Conservation (phyloP, 1,284 basidiomycete genomes). For the Vanrija sp. region DNA sequence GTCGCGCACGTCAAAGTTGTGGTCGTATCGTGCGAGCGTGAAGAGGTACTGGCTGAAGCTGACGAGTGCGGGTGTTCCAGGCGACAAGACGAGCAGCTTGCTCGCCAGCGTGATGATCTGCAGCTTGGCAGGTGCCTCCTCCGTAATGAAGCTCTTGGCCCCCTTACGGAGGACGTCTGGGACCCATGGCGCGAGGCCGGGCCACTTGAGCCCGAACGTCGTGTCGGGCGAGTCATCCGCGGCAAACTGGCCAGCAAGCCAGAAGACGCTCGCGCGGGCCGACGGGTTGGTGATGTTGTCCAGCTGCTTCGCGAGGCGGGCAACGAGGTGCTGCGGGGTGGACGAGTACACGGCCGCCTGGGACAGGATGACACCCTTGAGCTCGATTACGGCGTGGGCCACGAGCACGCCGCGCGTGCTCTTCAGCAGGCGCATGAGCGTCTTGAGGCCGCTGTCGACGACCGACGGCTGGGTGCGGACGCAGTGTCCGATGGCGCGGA, state of each 20-base stretch:
- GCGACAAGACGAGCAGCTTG: constrained; percentile 71
- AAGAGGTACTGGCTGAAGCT: constrained; percentile 67
- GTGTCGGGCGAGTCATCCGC: constrained; percentile 24
- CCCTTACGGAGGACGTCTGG: constrained; percentile 77
- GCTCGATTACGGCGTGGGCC: constrained; percentile 71
- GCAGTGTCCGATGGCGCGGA: constrained; percentile 72
- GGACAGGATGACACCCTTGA: constrained; percentile 72
- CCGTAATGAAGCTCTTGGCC: constrained; percentile 65
- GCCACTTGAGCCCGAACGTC: constrained; percentile 36
- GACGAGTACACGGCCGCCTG: constrained; percentile 1
- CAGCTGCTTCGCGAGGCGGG: constrained; percentile 66
- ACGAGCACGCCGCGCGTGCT: constrained; percentile 66
- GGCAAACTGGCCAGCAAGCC: constrained; percentile 85
- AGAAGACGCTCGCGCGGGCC: constrained; percentile 78
- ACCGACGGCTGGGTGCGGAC: constrained; percentile 65
- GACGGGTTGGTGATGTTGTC: constrained; percentile 72
- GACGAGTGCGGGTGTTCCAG: constrained; percentile 53
- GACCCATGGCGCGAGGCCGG: constrained; percentile 63
- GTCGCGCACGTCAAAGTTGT: constrained; percentile 81
- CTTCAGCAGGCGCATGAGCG: constrained; percentile 69
- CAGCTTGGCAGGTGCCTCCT: constrained; percentile 63
- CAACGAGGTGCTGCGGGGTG: constrained; percentile 62
- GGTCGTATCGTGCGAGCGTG: constrained; percentile 79
- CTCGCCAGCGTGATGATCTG: constrained; percentile 76
- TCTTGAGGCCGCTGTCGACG: constrained; percentile 64